Evolutionary conservation across 352 stramenopile genomes (phyloP), one percentile per base, ranked within the genome.

Genomic region (Phytopythium vexans): DNA sequence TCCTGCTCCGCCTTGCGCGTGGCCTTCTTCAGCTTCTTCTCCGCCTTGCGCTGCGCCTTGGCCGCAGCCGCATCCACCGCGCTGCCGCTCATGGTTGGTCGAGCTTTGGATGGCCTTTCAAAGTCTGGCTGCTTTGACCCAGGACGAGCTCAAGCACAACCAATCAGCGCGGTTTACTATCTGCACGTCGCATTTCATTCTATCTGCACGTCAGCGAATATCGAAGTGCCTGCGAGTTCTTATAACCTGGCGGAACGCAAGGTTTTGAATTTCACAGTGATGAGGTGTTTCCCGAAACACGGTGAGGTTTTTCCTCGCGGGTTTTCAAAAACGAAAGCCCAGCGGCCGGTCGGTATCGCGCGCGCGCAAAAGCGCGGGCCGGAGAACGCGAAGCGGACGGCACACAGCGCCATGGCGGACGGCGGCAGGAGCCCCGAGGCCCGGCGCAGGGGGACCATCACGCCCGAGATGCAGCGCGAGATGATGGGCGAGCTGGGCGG

Each of bases 391-490:
- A 33, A 8, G 4, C 32, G 44, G 9, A 21, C 31, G 35, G 42
- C 12, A 21, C 45, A 56, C 38, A 42, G 38, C 37, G 39, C 41
- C 42, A 50, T 43, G 47, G 52, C 39, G 41, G 66, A 65, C 41
- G 54, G 5, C 34, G 60, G 7, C 12, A 51, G 49, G 16, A 53
- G 66, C 44, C 66, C 76, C 50, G 52, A 44, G 16, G 31, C 45
- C 14, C 43, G 54, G n/a, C 62, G 58, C 12, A 47, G 60, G 36
- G 79, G 86, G 21, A 85, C 68, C 32, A 70, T 88, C 54, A 77
- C 72, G 7, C 75, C 68, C 44, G 70, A 81, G 56, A 62, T 87
- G 41, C 79, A 87, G 70, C 74, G 74, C 37, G 74, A 87, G 64
- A 82, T 90, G 33, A 58, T 88, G 47, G 63, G 65, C 41, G 62